These are phyloP conservation scores for Xylaria grammica DNA, from an alignment of 495 filamentous ascomycete genomes.

Conservation along the genomic window DNA sequence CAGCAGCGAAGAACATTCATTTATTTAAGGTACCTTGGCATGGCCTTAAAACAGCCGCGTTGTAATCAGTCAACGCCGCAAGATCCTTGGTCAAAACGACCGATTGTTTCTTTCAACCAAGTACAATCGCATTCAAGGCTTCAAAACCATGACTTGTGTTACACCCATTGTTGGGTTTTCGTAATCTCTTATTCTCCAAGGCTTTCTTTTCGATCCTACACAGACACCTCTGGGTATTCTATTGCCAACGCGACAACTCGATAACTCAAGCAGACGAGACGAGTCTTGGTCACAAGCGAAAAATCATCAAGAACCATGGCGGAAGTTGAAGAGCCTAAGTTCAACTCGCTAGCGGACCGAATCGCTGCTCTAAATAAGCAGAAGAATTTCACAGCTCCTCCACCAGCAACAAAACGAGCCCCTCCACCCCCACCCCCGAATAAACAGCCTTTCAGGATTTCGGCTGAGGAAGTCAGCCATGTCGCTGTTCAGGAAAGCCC, in stretches of 20 bases:
- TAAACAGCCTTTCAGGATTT: slow-evolving; percentile 32
- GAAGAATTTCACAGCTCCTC: slow-evolving; percentile 53
- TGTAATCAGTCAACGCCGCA: background rate
- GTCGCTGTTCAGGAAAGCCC: slow-evolving; percentile 35
- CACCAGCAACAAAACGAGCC: slow-evolving; percentile 48
- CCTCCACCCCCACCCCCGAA: slow-evolving; percentile 49
- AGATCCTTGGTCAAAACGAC: background rate
- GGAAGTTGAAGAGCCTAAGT: slow-evolving; percentile 60
- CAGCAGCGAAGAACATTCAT: too few species aligned
- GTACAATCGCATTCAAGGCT: background rate
- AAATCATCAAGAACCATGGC: slow-evolving; percentile 44
- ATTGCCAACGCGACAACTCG: background rate
- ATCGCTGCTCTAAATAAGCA: slow-evolving; percentile 61
- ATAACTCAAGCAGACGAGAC: too few species aligned
- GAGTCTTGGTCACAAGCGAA: background rate
- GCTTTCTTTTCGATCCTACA: too few species aligned
- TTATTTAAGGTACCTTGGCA: too few species aligned
- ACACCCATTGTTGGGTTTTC: background rate
- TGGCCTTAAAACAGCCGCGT: slow-evolving; percentile 6
- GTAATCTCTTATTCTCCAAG: background rate
- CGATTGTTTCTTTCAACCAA: background rate
- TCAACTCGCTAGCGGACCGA: slow-evolving; percentile 58
- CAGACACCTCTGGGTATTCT: too few species aligned
- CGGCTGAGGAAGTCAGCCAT: slow-evolving; percentile 32
- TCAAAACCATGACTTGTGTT: background rate